phyloP scores from a whole-genome alignment of 768 basidiomycete genomes.

The Exsudoporus frostii region DNA sequence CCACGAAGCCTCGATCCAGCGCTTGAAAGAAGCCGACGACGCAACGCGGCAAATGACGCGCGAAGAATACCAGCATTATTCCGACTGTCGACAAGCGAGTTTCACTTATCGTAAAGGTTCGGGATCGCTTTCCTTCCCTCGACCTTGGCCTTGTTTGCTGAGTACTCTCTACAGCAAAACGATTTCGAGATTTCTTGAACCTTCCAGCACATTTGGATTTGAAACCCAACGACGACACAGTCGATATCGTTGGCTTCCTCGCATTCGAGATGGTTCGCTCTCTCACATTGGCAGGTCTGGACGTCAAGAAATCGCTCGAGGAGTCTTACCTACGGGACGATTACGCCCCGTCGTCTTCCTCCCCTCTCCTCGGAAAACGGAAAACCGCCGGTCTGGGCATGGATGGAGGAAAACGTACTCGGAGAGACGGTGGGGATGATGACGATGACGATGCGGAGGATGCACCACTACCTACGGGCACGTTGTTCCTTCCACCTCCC shows the following conservation, averaged over 20 bases:
- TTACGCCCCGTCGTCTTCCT: slow-evolving; percentile 42
- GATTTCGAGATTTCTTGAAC: slow-evolving; percentile 93
- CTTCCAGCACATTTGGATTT: slow-evolving; percentile 83
- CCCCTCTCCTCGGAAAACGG: slow-evolving; percentile 67
- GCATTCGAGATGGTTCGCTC: slow-evolving; percentile 97
- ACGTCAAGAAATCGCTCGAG: slow-evolving; percentile 77
- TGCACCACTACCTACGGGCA: slow-evolving; percentile 62
- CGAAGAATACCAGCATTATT: slow-evolving; percentile 96
- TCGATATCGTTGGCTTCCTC: slow-evolving; percentile 96
- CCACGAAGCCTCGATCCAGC: slow-evolving; percentile 88
- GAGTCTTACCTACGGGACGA: slow-evolving; percentile 67
- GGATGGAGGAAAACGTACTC: slow-evolving; percentile 42
- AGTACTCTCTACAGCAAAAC: slow-evolving; percentile 60
- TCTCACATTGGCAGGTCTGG: slow-evolving; percentile 82
- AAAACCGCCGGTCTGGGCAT: slow-evolving; percentile 51
- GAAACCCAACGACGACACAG: slow-evolving; percentile 88
- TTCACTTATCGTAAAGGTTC: slow-evolving; percentile 96
- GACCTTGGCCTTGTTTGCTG: neutral
- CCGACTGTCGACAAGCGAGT: slow-evolving; percentile 93
- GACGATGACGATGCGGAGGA: slow-evolving; percentile 59
- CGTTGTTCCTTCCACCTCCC: slow-evolving; percentile 77
- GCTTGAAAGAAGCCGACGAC: slow-evolving; percentile 93
- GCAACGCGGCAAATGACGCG: slow-evolving; percentile 94
- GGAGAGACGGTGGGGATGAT: slow-evolving; percentile 49
- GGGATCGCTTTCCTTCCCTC: neutral